These are phyloP conservation scores for Oxytropis ochrocephala DNA, from an alignment of 306 rosid species.

Conservation along the genomic window DNA sequence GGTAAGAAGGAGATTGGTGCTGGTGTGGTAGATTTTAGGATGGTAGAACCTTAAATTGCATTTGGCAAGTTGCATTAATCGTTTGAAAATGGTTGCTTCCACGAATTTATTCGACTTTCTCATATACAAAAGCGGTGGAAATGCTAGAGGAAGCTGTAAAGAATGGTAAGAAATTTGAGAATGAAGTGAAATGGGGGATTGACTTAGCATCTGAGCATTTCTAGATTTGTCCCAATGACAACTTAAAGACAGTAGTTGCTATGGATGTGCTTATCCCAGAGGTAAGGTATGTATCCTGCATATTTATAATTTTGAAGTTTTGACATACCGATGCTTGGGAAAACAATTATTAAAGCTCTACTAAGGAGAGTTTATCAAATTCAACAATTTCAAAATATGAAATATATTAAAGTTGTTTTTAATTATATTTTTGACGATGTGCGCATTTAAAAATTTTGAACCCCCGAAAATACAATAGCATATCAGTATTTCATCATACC, in stretches of 20 bases:
- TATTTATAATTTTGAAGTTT: neutral
- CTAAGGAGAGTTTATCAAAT: too few species aligned
- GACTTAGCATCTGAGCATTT: conserved; percentile 89
- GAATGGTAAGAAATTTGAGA: too few species aligned
- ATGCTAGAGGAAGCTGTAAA: too few species aligned
- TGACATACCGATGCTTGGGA: neutral
- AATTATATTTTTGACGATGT: too few species aligned
- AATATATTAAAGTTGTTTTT: too few species aligned
- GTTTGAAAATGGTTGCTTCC: too few species aligned
- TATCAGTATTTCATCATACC: neutral
- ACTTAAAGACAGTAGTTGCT: conserved; percentile 83
- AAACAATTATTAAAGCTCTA: too few species aligned
- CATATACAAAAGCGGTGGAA: too few species aligned
- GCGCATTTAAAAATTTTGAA: too few species aligned
- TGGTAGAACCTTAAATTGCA: conserved; percentile 98
- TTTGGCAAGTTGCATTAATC: conserved; percentile 86
- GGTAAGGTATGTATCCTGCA: conserved; percentile 47
- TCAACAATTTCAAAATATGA: too few species aligned
- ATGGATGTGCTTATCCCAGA: conserved; percentile 99
- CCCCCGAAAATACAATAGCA: neutral
- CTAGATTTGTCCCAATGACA: conserved; percentile 52
- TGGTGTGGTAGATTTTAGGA: conserved; percentile 98
- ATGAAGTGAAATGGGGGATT: conserved; percentile 91
- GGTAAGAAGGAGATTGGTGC: conserved; percentile 51
- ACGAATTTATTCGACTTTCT: too few species aligned